Conservation (phyloP, 192 early-diverging fungal genomes). For the Mortierella hygrophila region DNA sequence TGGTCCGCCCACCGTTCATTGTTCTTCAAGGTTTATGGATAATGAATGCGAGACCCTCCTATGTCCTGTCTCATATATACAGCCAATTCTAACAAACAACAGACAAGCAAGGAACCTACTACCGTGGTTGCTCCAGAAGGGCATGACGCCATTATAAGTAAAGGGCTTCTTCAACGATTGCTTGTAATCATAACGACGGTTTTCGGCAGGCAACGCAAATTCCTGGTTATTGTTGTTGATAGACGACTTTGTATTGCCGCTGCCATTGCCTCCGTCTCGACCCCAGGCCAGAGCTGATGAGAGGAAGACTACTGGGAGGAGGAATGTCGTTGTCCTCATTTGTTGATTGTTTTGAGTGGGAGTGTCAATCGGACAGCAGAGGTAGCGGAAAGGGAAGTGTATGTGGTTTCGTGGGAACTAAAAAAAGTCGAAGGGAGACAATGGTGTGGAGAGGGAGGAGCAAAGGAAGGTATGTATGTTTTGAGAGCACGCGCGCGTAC, state of each 20-base stretch:
- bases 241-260: not conserved
- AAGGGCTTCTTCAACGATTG: conserved; percentile 73
- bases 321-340: conserved; percentile 19
- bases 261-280: not conserved
- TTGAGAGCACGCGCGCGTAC: too few species aligned
- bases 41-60: too few species aligned
- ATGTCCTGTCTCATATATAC: not conserved
- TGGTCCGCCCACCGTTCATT: too few species aligned
- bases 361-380: not conserved
- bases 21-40: too few species aligned
- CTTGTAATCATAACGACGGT: conserved; percentile 68
- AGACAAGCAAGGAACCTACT: conserved; percentile 33
- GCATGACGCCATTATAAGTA: conserved; percentile 62
- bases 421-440: not conserved
- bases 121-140: conserved; percentile 66
- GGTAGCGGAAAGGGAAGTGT: not conserved
- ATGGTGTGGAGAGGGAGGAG: not conserved
- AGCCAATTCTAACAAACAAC: not conserved
- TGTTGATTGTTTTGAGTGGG: not conserved
- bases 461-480: not conserved
- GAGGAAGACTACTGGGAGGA: conserved; percentile 21
- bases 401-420: not conserved
- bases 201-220: conserved; percentile 23
- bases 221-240: not conserved
- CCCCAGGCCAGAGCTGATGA: conserved; percentile 45